Base-by-base conservation (phyloP, 116 monocot genomes). In the Cymodocea nodosa region DNA sequence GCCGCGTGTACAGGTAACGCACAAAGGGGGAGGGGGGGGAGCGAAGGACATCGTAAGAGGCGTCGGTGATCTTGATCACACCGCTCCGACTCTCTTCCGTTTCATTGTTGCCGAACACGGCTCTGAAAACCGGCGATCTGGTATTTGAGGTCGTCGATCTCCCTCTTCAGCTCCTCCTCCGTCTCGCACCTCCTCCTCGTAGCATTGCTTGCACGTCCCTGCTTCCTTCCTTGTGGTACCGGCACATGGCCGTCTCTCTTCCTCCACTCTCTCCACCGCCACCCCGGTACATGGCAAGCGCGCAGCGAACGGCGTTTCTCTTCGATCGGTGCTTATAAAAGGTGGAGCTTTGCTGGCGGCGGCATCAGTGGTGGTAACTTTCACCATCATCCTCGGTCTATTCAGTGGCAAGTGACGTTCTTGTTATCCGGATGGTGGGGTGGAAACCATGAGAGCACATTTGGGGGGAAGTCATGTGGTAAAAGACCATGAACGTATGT, bases 181-280 rank as follows among this genome's bases (percentile, higher is more conserved):
- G 97, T 97, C 87, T 97, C 97, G 87, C 97, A n/a, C 91, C 49
- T 91, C 97, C 80, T 97, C 97, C 71, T 97, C 97, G 83, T 97
- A 91, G 85, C 90, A 90, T 66, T 91, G 87, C 72, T 86, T 90
- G 72, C 90, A 98, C 36, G 89, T 98, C 24, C 97, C 90, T 3
- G 85, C 91, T 49, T 90, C 79, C 60, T 16, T 48, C n/a, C 68
- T 76, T 74, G 16, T 66, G 78, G 84, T 90, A 95, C 66, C 70
- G 50, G 82, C 80, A 79, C 94, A 89, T 89, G 69, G 8, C 51
- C 9, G 48, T 40, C 73, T 8, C 70, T 64, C 20, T 39, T 8
- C 55, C 4, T 0, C 40, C 50, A 6, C 30, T 35, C 44, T 57
- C 73, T 73, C 52, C 35, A n/a, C 60, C n/a, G n/a, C n/a, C n/a